A percentile compares a stretch with the other conserved stretches of the same genome.
These are phyloP conservation scores for Brassica incana DNA, from an alignment of 345 rosid species.

Conservation along the genomic window DNA sequence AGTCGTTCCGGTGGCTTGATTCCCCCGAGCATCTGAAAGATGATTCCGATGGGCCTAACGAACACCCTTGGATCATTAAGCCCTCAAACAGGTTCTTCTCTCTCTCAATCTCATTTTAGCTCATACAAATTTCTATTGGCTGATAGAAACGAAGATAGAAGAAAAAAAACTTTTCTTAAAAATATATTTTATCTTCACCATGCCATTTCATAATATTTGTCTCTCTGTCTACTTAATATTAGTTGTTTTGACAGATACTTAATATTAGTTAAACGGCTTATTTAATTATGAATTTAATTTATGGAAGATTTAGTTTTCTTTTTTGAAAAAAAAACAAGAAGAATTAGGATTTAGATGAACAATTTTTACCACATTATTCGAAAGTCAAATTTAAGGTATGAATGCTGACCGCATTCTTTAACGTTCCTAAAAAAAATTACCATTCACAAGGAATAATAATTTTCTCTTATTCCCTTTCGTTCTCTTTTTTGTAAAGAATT, in stretches of 20 bases:
- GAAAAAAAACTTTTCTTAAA: not conserved
- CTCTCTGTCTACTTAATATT: not conserved
- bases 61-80: conserved; percentile 42
- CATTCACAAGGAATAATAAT: no score
- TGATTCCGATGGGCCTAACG: conserved; percentile 42
- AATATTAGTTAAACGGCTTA: not conserved
- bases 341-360: not conserved
- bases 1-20: conserved; percentile 47
- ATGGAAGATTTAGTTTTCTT: not conserved
- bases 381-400: not conserved
- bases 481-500: no score
- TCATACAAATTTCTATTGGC: not conserved
- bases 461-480: no score
- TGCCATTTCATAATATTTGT: not conserved
- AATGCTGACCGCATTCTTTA: no score
- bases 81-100: conserved; percentile 66
- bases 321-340: not conserved
- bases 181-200: not conserved
- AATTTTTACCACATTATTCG: not conserved
- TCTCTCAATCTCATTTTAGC: not conserved
- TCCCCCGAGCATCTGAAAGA: conserved; percentile 32
- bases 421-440: no score
- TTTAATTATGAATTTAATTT: no score
- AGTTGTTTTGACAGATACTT: not conserved
- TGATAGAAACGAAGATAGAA: not conserved